These are phyloP conservation scores for Coemansia sp. DNA, from an alignment of 192 early-diverging fungal genomes.

Conservation along the genomic window DNA sequence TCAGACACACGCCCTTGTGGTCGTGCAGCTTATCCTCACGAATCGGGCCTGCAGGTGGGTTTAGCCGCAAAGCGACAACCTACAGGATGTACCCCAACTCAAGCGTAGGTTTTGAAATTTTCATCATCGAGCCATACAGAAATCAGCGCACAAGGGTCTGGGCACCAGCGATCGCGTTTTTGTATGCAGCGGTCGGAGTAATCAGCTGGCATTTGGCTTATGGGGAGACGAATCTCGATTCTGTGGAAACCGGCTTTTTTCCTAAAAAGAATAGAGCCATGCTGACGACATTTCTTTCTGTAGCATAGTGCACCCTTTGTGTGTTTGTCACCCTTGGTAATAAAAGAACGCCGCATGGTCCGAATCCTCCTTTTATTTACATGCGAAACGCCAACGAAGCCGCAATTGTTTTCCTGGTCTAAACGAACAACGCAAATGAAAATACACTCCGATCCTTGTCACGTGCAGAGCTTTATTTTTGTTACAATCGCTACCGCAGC, in stretches of 20 bases:
- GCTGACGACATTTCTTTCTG: too few species aligned
- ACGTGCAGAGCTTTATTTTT: constrained; percentile 2
- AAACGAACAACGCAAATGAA: not conserved
- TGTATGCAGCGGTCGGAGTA: not conserved
- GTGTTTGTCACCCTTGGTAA: too few species aligned
- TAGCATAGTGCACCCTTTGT: too few species aligned
- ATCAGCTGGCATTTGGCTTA: not conserved
- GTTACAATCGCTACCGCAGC: not conserved
- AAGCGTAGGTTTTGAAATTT: constrained; percentile 27
- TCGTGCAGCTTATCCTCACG: constrained; percentile 42
- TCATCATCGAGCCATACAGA: constrained; percentile 38
- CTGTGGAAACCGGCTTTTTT: too few species aligned
- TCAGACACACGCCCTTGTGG: constrained; percentile 50
- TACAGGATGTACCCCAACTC: constrained; percentile 34
- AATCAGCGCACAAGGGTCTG: not conserved
- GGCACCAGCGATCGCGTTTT: not conserved
- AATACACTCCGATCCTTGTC: too few species aligned
- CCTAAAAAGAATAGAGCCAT: too few species aligned
- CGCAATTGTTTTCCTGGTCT: too few species aligned
- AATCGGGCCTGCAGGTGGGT: constrained; percentile 45
- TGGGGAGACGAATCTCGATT: not conserved
- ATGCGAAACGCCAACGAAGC: too few species aligned
- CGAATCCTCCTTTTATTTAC: too few species aligned
- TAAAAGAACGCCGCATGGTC: too few species aligned
- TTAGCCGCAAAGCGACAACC: constrained; percentile 27